These are phyloP conservation scores for Metarhizium brunneum DNA, from an alignment of 2,329 filamentous ascomycete species.

Conservation along the genomic window DNA sequence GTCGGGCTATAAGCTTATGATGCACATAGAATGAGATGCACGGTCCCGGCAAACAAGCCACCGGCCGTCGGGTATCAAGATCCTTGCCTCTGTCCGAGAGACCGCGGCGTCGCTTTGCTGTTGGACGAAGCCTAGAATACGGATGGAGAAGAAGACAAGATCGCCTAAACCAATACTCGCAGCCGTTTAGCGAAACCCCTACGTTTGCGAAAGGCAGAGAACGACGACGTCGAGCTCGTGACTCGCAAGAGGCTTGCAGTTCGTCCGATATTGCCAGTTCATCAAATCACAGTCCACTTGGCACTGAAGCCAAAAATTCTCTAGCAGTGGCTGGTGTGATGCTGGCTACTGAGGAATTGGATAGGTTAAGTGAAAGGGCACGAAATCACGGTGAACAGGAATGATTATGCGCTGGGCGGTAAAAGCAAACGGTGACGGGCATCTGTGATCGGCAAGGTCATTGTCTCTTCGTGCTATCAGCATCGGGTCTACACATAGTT, in stretches of 20 bases:
- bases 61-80: conserved; percentile 1
- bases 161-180: background rate
- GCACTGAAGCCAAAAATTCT: conserved; percentile 13
- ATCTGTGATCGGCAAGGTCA: no score
- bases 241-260: conserved; percentile 16
- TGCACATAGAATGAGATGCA: background rate
- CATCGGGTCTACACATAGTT: background rate
- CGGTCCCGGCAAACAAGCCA: background rate
- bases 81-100: conserved; percentile 2
- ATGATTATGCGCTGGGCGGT: background rate
- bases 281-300: conserved; percentile 11
- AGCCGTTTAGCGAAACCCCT: background rate
- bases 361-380: conserved; percentile 20
- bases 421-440: no score
- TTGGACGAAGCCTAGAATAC: background rate
- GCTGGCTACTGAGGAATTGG: conserved; percentile 21
- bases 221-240: conserved; percentile 20
- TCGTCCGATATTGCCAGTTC: conserved; percentile 13
- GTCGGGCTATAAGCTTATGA: background rate
- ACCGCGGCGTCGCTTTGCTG: background rate
- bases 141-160: conserved; percentile 4
- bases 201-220: conserved; percentile 16
- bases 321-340: conserved; percentile 18
- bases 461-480: background rate
- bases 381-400: conserved; percentile 5